Percentiles rank a stretch among this genome's conserved stretches.
Conservation (phyloP, 2,329 filamentous ascomycete genomes). For the Chaetomium sp. region DNA sequence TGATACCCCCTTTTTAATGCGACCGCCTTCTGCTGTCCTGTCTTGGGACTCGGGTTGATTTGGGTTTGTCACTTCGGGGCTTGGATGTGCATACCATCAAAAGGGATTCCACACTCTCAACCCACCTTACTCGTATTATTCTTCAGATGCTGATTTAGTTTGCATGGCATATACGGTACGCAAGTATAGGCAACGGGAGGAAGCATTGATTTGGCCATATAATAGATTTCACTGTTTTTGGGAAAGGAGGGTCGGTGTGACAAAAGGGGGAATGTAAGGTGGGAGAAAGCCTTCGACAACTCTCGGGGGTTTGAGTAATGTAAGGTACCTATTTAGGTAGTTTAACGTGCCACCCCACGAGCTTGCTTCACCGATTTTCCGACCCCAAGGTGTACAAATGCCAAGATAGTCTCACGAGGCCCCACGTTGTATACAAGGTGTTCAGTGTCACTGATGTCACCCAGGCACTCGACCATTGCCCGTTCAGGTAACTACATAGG, state of each 20-base stretch:
- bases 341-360: neutral
- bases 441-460: neutral
- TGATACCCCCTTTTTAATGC: conserved; percentile 27
- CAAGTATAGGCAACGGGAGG: neutral
- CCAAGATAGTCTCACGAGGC: neutral
- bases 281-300: neutral
- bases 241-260: neutral
- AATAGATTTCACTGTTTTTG: neutral
- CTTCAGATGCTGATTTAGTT: neutral
- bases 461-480: neutral
- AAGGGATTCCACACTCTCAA: neutral
- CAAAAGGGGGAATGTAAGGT: neutral
- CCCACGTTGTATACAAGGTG: neutral
- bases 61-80: neutral
- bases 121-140: neutral
- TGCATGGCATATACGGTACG: neutral
- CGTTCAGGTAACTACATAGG: neutral
- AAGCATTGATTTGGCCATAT: neutral
- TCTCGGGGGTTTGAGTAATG: neutral
- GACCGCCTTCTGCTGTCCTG: neutral
- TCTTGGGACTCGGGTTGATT: neutral
- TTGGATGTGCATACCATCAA: neutral
- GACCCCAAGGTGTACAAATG: neutral
- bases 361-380: neutral
- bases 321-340: neutral